Conservation (phyloP, 805 yeast species). For the Danielia oregonensis region DNA sequence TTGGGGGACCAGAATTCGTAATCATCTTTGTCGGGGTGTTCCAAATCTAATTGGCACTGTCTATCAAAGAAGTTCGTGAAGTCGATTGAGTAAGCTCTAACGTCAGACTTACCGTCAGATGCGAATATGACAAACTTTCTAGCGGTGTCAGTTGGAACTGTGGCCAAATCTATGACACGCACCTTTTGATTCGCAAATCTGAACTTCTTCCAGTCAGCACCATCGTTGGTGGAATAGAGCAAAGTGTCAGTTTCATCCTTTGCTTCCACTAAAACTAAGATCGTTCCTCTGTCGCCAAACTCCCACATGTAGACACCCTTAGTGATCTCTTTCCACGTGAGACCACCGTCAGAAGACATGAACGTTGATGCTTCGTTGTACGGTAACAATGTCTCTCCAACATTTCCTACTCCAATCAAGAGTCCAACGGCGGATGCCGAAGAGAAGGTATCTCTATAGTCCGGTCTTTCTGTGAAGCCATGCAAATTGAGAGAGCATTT, state of each 20-base stretch:
- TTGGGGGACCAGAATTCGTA: constrained; percentile 42
- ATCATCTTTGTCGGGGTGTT: constrained; percentile 38
- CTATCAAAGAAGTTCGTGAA: constrained; percentile 32
- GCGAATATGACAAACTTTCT: constrained; percentile 65
- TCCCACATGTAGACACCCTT: constrained; percentile 88
- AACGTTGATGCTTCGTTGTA: constrained; percentile 62
- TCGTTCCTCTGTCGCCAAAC: constrained; percentile 91
- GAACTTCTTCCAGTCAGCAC: constrained; percentile 67
- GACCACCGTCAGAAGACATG: constrained; percentile 86
- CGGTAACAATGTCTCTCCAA: constrained; percentile 58
- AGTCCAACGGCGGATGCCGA: constrained; percentile 89
- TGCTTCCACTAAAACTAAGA: constrained; percentile 67
- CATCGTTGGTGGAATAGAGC: constrained; percentile 73
- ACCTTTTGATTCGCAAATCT: constrained; percentile 58
- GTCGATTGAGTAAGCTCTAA: constrained; percentile 38
- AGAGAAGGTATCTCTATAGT: constrained; percentile 78
- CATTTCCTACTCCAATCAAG: constrained; percentile 90
- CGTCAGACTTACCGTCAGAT: constrained; percentile 40
- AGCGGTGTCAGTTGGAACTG: constrained; percentile 90
- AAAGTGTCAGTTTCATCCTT: constrained; percentile 55
- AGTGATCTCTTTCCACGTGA: constrained; percentile 76
- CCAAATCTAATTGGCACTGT: constrained; percentile 42
- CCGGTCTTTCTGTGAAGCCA: constrained; percentile 85
- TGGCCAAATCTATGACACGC: constrained; percentile 67
- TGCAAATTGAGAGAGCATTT: constrained; percentile 82